phyloP scores from a whole-genome alignment of 2,329 filamentous ascomycete species.

The Ophiobolus disseminans region DNA sequence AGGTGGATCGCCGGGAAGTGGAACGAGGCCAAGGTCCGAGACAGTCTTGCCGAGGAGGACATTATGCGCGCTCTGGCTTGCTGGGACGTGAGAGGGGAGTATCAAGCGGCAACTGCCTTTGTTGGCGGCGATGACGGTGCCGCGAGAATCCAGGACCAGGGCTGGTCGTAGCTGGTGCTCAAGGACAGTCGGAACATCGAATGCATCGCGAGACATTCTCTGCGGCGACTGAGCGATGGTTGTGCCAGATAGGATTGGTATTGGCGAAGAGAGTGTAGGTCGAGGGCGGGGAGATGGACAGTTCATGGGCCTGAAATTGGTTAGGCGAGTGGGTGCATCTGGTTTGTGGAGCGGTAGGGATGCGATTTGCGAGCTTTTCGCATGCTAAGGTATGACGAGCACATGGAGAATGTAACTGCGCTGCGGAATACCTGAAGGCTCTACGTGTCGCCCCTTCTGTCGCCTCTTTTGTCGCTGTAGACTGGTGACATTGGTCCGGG shows the following conservation, averaged over 20 bases:
- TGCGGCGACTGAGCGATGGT: background rate
- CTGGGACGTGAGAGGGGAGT: background rate
- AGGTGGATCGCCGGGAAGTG: background rate
- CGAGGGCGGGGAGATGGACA: constrained; percentile 1
- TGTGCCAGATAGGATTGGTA: background rate
- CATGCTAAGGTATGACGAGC: too few relatives aligned
- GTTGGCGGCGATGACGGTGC: constrained; percentile 10
- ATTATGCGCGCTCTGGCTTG: background rate
- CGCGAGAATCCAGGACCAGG: constrained; percentile 10
- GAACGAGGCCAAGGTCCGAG: constrained; percentile 4
- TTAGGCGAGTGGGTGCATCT: too few relatives aligned
- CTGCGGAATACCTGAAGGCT: too few relatives aligned
- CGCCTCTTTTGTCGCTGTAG: too few relatives aligned
- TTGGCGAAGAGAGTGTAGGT: background rate
- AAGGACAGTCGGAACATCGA: constrained; percentile 6
- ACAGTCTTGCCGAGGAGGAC: constrained; percentile 2
- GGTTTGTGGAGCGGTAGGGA: too few relatives aligned
- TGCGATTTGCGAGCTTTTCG: too few relatives aligned
- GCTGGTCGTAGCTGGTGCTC: constrained; percentile 10
- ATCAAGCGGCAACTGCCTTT: constrained; percentile 4
- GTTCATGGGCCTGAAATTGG: too few relatives aligned
- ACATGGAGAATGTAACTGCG: too few relatives aligned
- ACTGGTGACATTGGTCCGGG: too few relatives aligned
- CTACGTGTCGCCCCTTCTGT: too few relatives aligned
- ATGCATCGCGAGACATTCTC: constrained; percentile 2